Evolutionary conservation across 2,329 filamentous ascomycete species (phyloP), one percentile per base, ranked within the genome.

Genomic region (Microcyclospora tardicrescens): DNA sequence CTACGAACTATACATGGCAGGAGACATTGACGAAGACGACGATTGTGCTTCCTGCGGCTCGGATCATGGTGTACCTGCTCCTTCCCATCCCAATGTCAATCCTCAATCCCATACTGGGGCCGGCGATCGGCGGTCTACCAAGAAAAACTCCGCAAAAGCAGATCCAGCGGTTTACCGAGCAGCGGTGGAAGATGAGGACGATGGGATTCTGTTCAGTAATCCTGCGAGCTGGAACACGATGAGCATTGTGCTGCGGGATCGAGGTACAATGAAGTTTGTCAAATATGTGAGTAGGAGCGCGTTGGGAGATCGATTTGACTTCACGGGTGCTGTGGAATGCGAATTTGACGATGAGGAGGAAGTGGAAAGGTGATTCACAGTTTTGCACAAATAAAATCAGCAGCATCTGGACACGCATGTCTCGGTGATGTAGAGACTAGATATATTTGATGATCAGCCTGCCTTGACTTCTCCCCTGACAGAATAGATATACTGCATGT

Each of bases 1-100:
- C 27, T 81, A 85, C 57, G 81, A 87, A 55, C 82, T 94, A 42
- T 95, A 94, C 70, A 94, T 95, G 86, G 87, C 85, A 0, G 84
- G 81, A 35, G 73, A 79, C 42, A 82, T 86, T 30, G 79, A 80
- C 15, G 66, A 68, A 31, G 66, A 68, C 30, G 72, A 77, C 15
- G 72, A 69, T 10, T 43, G 42, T 10, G 52, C 58, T 39, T 48
- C 40, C 15, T 24, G 19, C 19, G 59, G 53, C 13, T 60, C 59
- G 10, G 54, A 65, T 33, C 54, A 63, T 36, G 61, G 56, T 28
- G 57, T 61, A 30, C 54, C 52, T 24, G 58, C 64, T 11, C 57
- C 60, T 5, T 34, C 50, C 6, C 19, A 24, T 24, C 19, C 19
- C 19, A 24, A 24, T 24, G 45, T 47, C 33, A 43, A 52, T 1